Conservation (phyloP, 352 stramenopile genomes). For the Pythium grandisporangium region DNA sequence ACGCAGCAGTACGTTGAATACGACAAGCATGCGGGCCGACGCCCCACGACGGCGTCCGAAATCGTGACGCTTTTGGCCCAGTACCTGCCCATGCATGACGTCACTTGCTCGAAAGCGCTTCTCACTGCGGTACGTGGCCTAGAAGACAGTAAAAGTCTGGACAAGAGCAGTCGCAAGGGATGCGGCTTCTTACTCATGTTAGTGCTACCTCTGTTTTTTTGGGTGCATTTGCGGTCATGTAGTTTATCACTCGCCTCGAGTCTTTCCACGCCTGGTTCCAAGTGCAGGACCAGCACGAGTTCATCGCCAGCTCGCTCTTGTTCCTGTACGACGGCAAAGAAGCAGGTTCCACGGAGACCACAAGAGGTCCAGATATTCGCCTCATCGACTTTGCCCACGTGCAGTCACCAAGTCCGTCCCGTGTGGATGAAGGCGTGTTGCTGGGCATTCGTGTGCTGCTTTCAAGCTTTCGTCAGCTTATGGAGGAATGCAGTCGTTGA, state of each 20-base stretch:
- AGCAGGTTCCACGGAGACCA: neutral
- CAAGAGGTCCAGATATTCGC: conserved; percentile 33
- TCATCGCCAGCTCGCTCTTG: conserved; percentile 93
- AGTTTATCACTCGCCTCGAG: conserved; percentile 67
- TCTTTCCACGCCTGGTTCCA: conserved; percentile 68
- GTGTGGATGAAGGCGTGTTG: conserved; percentile 47
- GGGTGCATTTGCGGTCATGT: no score
- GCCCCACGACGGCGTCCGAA: conserved; percentile 36
- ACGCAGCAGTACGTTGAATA: conserved; percentile 58
- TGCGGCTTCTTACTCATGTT: neutral
- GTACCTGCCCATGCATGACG: conserved; percentile 63
- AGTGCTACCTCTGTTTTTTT: neutral
- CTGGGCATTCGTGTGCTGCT: conserved; percentile 41
- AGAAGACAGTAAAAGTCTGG: no score
- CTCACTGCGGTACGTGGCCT: conserved; percentile 33
- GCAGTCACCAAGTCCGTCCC: conserved; percentile 6
- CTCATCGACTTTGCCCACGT: conserved; percentile 85
- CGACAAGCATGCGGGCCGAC: conserved; percentile 84
- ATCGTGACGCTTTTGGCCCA: conserved; percentile 58
- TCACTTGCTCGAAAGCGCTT: conserved; percentile 17
- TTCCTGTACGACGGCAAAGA: conserved; percentile 88
- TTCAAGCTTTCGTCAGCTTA: conserved; percentile 40
- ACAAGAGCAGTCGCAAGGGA: no score
- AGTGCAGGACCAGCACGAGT: conserved; percentile 70
- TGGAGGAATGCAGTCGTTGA: conserved; percentile 8